These are phyloP conservation scores for Podaxis sp. DNA, from an alignment of 768 basidiomycete genomes.

Conservation along the genomic window DNA sequence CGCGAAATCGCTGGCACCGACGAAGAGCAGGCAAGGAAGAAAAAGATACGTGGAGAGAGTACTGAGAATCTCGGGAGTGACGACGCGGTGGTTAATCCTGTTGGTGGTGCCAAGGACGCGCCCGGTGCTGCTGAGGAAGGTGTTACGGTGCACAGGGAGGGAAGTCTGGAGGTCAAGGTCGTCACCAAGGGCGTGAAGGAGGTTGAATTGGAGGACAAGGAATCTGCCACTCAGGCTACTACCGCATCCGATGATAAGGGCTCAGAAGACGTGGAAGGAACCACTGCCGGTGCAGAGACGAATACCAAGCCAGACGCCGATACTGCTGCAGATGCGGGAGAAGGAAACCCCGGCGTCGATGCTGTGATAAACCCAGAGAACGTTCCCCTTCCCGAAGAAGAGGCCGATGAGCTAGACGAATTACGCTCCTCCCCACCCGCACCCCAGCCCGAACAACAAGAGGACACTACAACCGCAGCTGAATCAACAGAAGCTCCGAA, in stretches of 20 bases:
- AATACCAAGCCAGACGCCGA: not conserved
- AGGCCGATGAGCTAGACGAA: conserved; percentile 17
- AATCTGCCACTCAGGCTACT: not conserved
- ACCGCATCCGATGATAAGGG: conserved; percentile 5
- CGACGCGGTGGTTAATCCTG: not conserved
- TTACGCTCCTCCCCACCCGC: conserved; percentile 4
- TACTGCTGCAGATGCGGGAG: not conserved
- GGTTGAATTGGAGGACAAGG: conserved; percentile 67
- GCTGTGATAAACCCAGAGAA: conserved; percentile 16
- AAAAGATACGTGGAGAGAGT: conserved; percentile 41
- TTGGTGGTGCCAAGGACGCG: conserved; percentile 9
- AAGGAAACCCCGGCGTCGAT: not conserved
- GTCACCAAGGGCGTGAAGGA: conserved; percentile 60
- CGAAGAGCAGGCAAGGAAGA: conserved; percentile 37
- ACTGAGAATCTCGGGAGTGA: conserved; percentile 23
- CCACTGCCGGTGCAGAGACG: not conserved
- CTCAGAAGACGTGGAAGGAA: conserved; percentile 38
- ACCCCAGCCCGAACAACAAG: not conserved
- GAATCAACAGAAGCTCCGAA: not conserved
- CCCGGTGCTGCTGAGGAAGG: conserved; percentile 21
- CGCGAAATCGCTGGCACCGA: conserved; percentile 38
- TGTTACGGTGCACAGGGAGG: conserved; percentile 13
- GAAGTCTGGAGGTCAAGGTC: conserved; percentile 26
- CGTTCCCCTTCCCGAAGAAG: conserved; percentile 17
- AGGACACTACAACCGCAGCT: not conserved